Percentiles rank a stretch among this genome's conserved stretches.
Evolutionary conservation across 2,329 filamentous ascomycete species (phyloP).

Genomic region (Pseudocercospora cruenta): DNA sequence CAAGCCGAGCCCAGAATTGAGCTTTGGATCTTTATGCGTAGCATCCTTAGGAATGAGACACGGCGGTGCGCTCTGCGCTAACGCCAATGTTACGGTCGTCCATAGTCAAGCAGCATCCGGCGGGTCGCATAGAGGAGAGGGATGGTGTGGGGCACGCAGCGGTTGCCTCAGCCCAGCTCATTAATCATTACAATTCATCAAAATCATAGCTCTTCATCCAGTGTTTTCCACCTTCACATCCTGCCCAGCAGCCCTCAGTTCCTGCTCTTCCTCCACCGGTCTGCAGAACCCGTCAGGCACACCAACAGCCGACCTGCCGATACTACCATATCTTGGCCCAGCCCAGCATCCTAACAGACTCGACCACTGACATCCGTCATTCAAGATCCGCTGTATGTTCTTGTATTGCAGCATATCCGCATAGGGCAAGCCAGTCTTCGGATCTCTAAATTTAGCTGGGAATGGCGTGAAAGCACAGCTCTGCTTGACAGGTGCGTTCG

Average conservation of each 20-base stretch:
- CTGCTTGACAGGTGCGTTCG: conserved; percentile 38
- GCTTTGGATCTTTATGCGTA: no score
- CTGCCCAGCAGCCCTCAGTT: neutral
- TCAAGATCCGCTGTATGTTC: conserved; percentile 74
- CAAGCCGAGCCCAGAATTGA: no score
- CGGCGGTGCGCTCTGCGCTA: no score
- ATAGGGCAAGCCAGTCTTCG: conserved; percentile 80
- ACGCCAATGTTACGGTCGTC: no score
- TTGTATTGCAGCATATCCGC: conserved; percentile 78
- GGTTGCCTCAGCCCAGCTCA: neutral
- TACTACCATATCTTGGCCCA: conserved; percentile 52
- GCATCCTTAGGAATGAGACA: no score
- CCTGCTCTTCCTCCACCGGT: conserved; percentile 6
- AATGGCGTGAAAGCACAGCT: conserved; percentile 74
- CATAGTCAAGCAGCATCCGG: no score
- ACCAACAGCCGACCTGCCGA: conserved; percentile 66
- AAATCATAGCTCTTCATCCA: conserved; percentile 1
- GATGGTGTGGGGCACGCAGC: no score
- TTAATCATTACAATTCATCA: conserved; percentile 1
- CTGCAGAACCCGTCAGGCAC: conserved; percentile 74
- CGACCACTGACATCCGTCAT: conserved; percentile 82
- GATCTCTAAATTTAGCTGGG: conserved; percentile 81
- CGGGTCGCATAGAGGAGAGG: no score
- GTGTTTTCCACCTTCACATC: neutral
- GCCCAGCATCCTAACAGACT: conserved; percentile 80